These are phyloP conservation scores for Avicennia marina DNA, from an alignment of 257 asterid genomes.

Conservation along the genomic window DNA sequence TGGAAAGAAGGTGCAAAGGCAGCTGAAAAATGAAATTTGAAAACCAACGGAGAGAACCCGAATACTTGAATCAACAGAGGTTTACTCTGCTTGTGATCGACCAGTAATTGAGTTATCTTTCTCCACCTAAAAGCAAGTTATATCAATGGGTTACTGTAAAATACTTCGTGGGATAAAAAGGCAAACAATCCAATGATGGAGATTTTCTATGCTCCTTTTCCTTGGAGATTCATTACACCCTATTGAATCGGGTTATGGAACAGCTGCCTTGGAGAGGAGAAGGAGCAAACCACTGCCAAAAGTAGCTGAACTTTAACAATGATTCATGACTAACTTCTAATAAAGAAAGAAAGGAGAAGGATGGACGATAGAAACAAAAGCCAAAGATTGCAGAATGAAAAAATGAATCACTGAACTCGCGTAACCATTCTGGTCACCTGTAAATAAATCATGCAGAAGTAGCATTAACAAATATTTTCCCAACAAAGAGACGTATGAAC, in stretches of 20 bases:
- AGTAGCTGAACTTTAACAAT: conserved; percentile 13
- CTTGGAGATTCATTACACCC: conserved; percentile 7
- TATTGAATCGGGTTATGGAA: background rate
- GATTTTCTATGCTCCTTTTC: background rate
- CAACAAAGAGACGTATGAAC: background rate
- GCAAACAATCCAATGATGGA: background rate
- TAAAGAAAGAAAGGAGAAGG: background rate
- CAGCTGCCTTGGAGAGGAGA: conserved; percentile 4
- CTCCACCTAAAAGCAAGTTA: background rate
- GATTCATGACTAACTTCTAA: conserved; percentile 1
- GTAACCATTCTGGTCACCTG: no score
- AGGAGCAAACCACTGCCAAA: no score
- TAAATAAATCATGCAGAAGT: background rate
- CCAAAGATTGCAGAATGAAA: background rate
- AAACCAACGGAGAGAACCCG: background rate
- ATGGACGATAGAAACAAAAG: background rate
- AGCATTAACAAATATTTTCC: background rate
- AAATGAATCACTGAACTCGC: background rate
- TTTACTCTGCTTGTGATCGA: conserved; percentile 2
- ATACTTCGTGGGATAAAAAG: background rate
- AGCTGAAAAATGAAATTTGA: background rate
- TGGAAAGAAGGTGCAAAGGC: conserved; percentile 1
- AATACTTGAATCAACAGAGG: conserved; percentile 10
- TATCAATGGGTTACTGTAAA: no score
- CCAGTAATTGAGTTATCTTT: no score